Conservation (phyloP, 352 stramenopile species). For the Phytophthora aleatoria region DNA sequence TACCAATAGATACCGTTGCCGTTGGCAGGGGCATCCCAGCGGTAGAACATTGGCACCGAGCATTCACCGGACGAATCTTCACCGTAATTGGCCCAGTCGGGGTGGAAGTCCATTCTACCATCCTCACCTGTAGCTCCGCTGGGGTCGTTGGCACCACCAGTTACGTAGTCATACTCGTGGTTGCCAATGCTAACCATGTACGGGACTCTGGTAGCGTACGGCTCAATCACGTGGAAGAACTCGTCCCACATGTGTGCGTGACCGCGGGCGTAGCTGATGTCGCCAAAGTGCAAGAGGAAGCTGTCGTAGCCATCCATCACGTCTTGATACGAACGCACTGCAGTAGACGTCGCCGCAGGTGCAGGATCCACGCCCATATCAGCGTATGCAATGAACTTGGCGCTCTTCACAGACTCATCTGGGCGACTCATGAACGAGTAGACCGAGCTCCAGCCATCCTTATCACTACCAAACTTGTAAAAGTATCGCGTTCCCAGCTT, state of each 20-base stretch:
- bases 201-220: conserved; percentile 66
- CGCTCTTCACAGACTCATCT: conserved; percentile 37
- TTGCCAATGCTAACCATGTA: conserved; percentile 86
- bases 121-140: conserved; percentile 49
- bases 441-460: conserved; percentile 71
- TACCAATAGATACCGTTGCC: conserved; percentile 87
- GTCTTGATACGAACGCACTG: conserved; percentile 63
- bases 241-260: conserved; percentile 73
- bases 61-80: conserved; percentile 76
- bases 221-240: conserved; percentile 78
- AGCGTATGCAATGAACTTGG: conserved; percentile 84
- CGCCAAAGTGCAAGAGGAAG: conserved; percentile 79
- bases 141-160: conserved; percentile 58
- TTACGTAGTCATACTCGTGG: conserved; percentile 81
- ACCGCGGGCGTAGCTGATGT: conserved; percentile 75
- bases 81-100: conserved; percentile 72
- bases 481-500: conserved; percentile 54
- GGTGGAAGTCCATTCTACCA: conserved; percentile 74
- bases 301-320: conserved; percentile 69
- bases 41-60: conserved; percentile 78
- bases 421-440: conserved; percentile 64
- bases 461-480: conserved; percentile 82
- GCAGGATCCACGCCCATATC: conserved; percentile 81
- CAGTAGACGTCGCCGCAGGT: conserved; percentile 63
- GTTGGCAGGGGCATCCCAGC: conserved; percentile 65